Base-by-base conservation (phyloP, 2,329 filamentous ascomycete species). In the Colletotrichum karsti region DNA sequence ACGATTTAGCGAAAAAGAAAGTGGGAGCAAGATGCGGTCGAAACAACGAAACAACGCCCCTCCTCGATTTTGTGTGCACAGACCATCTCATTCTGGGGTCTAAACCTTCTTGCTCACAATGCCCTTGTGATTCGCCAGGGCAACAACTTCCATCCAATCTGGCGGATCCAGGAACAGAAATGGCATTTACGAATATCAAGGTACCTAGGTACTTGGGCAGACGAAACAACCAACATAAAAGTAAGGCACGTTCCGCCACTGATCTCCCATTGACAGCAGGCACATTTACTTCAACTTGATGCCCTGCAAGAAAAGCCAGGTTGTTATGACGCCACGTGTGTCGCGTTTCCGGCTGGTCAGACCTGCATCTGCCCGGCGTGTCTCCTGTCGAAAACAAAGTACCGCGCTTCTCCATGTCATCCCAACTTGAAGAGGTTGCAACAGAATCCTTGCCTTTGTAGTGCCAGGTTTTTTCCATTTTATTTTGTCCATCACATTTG, bases 1-100 rank as follows among this genome's bases (percentile, higher is more conserved):
- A 42, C 55, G 44, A 28, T 65, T 55, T 22, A 30, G 48, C 39
- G 28, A 53, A 62, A n/a, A 51, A 62, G 57, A 62, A 66, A 61
- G 57, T 54, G 48, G 39, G 48, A 62, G 9, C 15, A 9, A 35
- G 48, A 46, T 37, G 63, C 61, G 24, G 57, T 67, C 64, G 42
- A 67, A 67, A 67, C 64, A 63, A 20, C 64, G 42, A 67, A 67
- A 67, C 64, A 63, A 20, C 18, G 51, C 53, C 60, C 65, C 63
- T 67, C 63, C 42, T 35, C 24, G n/a, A 15, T 54, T 20, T 44
- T 24, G 22, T 15, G 37, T 30, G 65, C 65, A 68, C 65, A 59
- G 65, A 50, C 39, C 53, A n/a, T n/a, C n/a, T n/a, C n/a, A 53
- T 46, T 35, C 5, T 48, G 65, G 65, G 65, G 46, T 48, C 44